These are phyloP conservation scores for Teratosphaeriaceae sp. DNA, from an alignment of 2,329 filamentous ascomycete genomes.

Conservation along the genomic window DNA sequence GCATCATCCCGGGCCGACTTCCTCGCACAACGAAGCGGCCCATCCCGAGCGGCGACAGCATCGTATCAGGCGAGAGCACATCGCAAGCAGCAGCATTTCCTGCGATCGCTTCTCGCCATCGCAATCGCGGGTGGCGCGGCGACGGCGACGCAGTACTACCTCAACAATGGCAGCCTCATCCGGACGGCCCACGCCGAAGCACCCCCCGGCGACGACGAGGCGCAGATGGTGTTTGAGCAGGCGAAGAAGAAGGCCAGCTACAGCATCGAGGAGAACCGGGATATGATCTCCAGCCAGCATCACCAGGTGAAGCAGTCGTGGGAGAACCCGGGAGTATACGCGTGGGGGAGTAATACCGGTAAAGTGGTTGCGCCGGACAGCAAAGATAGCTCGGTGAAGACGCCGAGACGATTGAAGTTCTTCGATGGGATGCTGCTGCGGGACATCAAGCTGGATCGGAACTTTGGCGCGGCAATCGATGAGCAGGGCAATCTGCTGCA, in stretches of 20 bases:
- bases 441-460: constrained; percentile 76
- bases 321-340: constrained; percentile 80
- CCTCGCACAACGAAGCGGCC: constrained; percentile 16
- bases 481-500: constrained; percentile 86
- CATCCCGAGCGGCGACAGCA: constrained; percentile 7
- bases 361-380: constrained; percentile 81
- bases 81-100: constrained; percentile 40
- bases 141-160: constrained; percentile 39
- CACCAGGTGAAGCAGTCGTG: constrained; percentile 77
- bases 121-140: constrained; percentile 38
- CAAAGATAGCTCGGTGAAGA: constrained; percentile 68
- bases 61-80: constrained; percentile 30
- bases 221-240: constrained; percentile 63
- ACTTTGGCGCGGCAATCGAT: constrained; percentile 78
- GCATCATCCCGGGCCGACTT: constrained; percentile 19
- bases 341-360: constrained; percentile 85
- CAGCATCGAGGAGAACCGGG: constrained; percentile 65
- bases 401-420: constrained; percentile 67
- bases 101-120: constrained; percentile 38
- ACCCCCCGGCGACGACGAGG: constrained; percentile 33
- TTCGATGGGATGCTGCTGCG: constrained; percentile 81
- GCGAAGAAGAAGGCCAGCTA: constrained; percentile 45
- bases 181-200: constrained; percentile 44
- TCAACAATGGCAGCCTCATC: constrained; percentile 32
- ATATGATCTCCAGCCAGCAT: constrained; percentile 77